Percentiles rank a stretch among this genome's conserved stretches.
phyloP scores from a whole-genome alignment of 2,329 filamentous ascomycete genomes.

The Fusarium sp. region DNA sequence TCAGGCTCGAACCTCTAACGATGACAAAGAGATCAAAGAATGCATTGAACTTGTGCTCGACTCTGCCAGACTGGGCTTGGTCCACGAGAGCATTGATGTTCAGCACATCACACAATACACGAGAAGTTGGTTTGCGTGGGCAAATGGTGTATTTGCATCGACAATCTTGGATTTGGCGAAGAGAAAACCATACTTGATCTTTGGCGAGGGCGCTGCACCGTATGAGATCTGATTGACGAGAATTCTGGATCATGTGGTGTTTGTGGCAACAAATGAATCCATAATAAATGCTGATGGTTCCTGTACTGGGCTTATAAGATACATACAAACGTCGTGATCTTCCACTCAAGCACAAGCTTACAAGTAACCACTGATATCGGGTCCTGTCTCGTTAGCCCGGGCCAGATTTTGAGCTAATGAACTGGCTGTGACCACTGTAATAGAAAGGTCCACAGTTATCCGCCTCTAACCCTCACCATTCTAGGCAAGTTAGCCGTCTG shows the following conservation, averaged over 20 bases:
- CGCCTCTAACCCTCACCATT: constrained; percentile 1
- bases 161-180: constrained; percentile 90
- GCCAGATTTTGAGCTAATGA: not conserved
- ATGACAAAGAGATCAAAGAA: constrained; percentile 81
- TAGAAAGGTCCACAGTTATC: constrained; percentile 35
- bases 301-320: not conserved
- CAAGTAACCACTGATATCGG: not conserved
- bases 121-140: constrained; percentile 96
- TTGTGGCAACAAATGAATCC: not conserved
- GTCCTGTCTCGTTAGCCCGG: not conserved
- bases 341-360: not conserved
- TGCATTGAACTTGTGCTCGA: constrained; percentile 78
- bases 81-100: constrained; percentile 94
- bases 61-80: constrained; percentile 77
- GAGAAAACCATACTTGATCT: constrained; percentile 87
- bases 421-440: not conserved
- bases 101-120: constrained; percentile 74
- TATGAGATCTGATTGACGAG: constrained; percentile 58
- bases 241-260: not conserved
- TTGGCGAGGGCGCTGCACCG: constrained; percentile 68
- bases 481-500: not conserved
- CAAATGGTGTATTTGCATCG: constrained; percentile 93
- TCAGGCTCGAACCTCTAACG: constrained; percentile 86
- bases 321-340: not conserved
- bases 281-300: not conserved